Evolutionary conservation across 345 rosid species (phyloP).

Genomic region (Brassica incana): DNA sequence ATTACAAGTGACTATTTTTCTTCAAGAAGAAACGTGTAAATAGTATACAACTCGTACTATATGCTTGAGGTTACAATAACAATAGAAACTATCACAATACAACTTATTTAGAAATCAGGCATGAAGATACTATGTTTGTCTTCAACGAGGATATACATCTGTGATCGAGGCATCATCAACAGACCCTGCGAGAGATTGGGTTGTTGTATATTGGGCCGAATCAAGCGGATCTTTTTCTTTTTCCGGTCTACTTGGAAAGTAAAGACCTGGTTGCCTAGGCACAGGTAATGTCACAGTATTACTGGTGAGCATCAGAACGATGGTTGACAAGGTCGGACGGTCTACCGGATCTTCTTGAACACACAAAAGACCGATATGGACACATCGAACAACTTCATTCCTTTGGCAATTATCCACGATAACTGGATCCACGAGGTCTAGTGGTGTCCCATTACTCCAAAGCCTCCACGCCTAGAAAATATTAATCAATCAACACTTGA

Average conservation of each 20-base stretch:
- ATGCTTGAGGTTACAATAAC: constrained; percentile 12
- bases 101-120: not conserved
- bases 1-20: not conserved
- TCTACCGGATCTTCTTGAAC: constrained; percentile 60
- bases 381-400: constrained; percentile 50
- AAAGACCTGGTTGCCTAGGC: constrained; percentile 50
- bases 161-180: constrained; percentile 48
- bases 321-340: constrained; percentile 53
- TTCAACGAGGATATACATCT: constrained; percentile 48
- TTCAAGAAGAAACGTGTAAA: not conserved
- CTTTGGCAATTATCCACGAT: constrained; percentile 35
- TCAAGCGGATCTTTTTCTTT: constrained; percentile 20
- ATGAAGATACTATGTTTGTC: not conserved
- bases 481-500: constrained; percentile 1
- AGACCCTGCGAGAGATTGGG: constrained; percentile 30
- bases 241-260: constrained; percentile 20
- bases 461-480: constrained; percentile 56
- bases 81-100: not conserved
- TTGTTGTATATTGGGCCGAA: constrained; percentile 7
- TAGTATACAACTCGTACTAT: not conserved
- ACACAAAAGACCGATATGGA: constrained; percentile 62
- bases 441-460: constrained; percentile 51
- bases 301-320: constrained; percentile 47
- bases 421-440: constrained; percentile 52
- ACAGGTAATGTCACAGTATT: constrained; percentile 37